These are phyloP conservation scores for Aechmea fasciata DNA, from an alignment of 176 grass and related monocot species.

Conservation along the genomic window DNA sequence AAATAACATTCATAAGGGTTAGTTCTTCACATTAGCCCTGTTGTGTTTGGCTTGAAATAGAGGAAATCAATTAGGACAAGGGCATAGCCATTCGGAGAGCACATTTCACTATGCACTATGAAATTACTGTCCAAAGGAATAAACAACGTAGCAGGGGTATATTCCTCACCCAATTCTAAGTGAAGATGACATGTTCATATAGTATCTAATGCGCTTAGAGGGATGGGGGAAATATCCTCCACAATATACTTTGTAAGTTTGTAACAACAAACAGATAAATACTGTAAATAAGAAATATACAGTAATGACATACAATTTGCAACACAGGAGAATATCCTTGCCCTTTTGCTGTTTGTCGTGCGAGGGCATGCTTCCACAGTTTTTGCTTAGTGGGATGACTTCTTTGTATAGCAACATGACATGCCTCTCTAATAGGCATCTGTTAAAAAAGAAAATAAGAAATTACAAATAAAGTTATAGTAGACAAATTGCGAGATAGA, in stretches of 20 bases:
- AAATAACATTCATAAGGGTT: no score
- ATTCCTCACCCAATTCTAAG: no score
- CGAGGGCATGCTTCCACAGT: slow-evolving; percentile 84
- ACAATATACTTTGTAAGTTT: background rate
- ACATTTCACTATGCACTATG: no score
- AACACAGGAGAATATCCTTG: slow-evolving; percentile 52
- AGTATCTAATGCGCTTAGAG: background rate
- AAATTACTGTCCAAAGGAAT: no score
- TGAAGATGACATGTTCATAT: background rate
- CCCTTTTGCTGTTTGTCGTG: slow-evolving; percentile 66
- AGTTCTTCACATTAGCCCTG: no score
- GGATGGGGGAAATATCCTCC: background rate
- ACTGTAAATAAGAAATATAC: background rate
- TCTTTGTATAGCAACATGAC: slow-evolving; percentile 93
- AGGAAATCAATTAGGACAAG: no score
- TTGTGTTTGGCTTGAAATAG: no score
- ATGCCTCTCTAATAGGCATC: slow-evolving; percentile 97
- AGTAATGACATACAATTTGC: slow-evolving; percentile 63
- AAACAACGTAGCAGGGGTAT: no score
- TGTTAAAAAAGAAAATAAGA: slow-evolving; percentile 20
- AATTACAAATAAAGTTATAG: background rate
- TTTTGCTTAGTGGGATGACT: slow-evolving; percentile 68
- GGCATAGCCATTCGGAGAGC: no score
- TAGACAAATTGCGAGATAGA: background rate
- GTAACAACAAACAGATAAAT: background rate